Evolutionary conservation across 129 eudicot genomes (phyloP).

Genomic region (Chrysanthemum makinoi): DNA sequence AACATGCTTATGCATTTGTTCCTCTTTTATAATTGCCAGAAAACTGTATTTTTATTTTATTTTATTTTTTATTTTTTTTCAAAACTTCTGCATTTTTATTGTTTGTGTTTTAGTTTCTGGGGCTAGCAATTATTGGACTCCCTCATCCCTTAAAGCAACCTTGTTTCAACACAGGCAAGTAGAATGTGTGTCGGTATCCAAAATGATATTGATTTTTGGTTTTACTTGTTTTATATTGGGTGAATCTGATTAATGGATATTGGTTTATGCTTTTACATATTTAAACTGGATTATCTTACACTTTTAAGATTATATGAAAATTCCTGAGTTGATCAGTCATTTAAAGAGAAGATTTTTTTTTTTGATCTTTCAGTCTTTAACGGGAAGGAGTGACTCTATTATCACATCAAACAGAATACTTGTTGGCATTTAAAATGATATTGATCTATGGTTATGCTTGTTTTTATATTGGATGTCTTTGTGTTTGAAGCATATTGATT

Average conservation of each 20-base stretch:
- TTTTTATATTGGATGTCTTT: neutral
- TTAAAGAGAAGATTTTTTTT: neutral
- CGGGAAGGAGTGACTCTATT: too few species aligned
- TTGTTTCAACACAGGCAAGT: neutral
- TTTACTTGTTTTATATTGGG: neutral
- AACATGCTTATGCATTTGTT: neutral
- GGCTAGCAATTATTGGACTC: neutral
- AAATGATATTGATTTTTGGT: neutral
- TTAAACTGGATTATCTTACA: neutral
- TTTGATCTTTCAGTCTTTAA: neutral
- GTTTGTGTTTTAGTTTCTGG: neutral
- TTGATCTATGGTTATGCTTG: conserved; percentile 15
- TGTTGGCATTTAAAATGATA: neutral
- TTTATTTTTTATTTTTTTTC: too few species aligned
- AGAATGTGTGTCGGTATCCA: neutral
- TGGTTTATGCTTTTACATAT: neutral
- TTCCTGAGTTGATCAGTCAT: neutral
- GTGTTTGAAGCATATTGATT: conserved; percentile 4
- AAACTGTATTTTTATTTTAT: too few species aligned
- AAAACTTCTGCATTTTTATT: neutral
- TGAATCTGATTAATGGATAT: neutral
- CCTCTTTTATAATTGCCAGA: neutral
- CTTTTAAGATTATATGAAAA: neutral
- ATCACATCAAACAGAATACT: neutral
- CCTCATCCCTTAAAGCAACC: neutral